Evolutionary conservation across 345 rosid genomes (phyloP).

Genomic region (Citrus sinensis): DNA sequence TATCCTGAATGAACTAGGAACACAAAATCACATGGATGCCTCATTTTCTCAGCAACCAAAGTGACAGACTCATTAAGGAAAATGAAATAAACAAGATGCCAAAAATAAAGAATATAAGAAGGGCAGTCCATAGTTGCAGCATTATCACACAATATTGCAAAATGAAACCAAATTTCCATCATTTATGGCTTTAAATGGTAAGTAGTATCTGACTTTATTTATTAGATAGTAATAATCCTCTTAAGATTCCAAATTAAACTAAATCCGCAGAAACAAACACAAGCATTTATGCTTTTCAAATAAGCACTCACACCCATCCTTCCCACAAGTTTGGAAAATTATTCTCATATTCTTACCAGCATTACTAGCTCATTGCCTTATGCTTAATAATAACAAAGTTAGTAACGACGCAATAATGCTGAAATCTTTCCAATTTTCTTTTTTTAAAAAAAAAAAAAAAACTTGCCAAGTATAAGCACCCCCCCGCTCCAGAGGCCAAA

Average conservation of each 20-base stretch:
- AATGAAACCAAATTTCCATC: not conserved
- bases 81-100: not conserved
- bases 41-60: not conserved
- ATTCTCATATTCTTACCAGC: not conserved
- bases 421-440: not conserved
- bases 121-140: not conserved
- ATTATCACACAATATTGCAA: not conserved
- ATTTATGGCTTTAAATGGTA: not conserved
- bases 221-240: not conserved
- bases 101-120: not conserved
- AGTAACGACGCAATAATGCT: not conserved
- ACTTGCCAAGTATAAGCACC: not conserved
- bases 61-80: not conserved
- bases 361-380: not conserved
- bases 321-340: constrained; percentile 11
- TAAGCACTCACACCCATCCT: not conserved
- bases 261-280: not conserved
- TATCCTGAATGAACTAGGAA: not conserved
- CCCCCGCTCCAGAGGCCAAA: not conserved
- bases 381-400: not conserved
- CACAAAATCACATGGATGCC: not conserved
- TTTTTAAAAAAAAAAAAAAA: too few species aligned
- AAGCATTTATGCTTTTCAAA: not conserved
- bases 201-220: not conserved
- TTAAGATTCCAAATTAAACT: not conserved